Percentiles rank a stretch among this genome's conserved stretches.
Conservation (phyloP, 306 rosid species). For the Aeschynomene evenia region DNA sequence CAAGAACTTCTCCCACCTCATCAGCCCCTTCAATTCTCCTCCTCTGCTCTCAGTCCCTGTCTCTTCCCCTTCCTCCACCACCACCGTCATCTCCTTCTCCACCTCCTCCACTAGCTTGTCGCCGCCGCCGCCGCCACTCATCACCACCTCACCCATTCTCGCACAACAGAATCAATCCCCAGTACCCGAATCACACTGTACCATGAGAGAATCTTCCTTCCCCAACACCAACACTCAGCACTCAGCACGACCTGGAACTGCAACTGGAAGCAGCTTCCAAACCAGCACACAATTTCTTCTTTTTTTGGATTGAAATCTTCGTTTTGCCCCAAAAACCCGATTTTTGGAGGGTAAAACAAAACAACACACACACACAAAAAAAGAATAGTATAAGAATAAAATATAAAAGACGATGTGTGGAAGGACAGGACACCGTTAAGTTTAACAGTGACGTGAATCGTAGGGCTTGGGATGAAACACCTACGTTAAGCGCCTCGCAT, state of each 20-base stretch:
- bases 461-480: conserved; percentile 37
- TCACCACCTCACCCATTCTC: conserved; percentile 57
- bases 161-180: not conserved
- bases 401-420: not conserved
- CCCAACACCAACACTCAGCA: no score
- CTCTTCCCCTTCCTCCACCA: not conserved
- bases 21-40: conserved; percentile 51
- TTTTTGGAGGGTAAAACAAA: not conserved
- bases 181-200: conserved; percentile 11
- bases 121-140: conserved; percentile 24
- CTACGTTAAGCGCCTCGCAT: conserved; percentile 13
- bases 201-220: conserved; percentile 17
- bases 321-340: not conserved
- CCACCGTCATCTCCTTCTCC: not conserved
- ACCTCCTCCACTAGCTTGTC: conserved; percentile 32
- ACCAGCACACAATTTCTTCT: not conserved
- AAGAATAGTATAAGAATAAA: not conserved
- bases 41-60: conserved; percentile 31
- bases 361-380: not conserved
- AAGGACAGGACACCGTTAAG: not conserved
- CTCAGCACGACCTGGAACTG: no score
- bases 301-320: not conserved
- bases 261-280: not conserved
- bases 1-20: conserved; percentile 78
- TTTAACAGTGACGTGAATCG: conserved; percentile 29